Base-by-base conservation (phyloP, 805 yeast species). In the Candida easanensis region DNA sequence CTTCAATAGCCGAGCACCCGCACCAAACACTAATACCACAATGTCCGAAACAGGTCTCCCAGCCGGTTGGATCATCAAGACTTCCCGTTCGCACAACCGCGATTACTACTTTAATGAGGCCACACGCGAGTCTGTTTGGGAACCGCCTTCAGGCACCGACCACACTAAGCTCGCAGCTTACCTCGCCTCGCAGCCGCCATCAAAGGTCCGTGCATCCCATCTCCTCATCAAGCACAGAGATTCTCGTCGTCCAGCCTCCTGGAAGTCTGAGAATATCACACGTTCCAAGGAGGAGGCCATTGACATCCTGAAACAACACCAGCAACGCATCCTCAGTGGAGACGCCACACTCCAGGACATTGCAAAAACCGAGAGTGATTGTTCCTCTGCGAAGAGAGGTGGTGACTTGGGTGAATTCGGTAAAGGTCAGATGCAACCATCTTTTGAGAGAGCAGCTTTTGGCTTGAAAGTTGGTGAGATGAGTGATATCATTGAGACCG, bases 351-450 rank as follows among this genome's bases (percentile, higher is more conserved):
- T 93, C 34, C 77, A 77, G 25, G 84, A 85, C 34, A 66, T 93
- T 46, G 97, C 97, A 0, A 61, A 70, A 28, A 80, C 88, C 2
- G 93, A 88, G 61, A 83, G 95, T 49, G 99, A 91, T 61, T 89
- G 97, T 64, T 77, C 86, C 15, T 84, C 95, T 10, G 95, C 85
- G 56, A 70, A 84, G 36, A 81, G 86, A 57, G 88, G 89, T 17
- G 99, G 99, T 36, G 99, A 93, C 62, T 71, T 93, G 55, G 98
- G 99, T 0, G 80, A 68, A 58, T 93, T 93, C 60, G 88, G 85
- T 19, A 80, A 74, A 48, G 97, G 97, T 31, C 89, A 84, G 55
- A 93, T 93, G 99, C 98, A 93, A 64, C 96, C 96, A 27, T 68
- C 84, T 45, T 93, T 93, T 59, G 99, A 93, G 64, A 81, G 81